A percentile compares a stretch with the other conserved stretches of the same genome.
These are phyloP conservation scores for Aphanomyces euteiches DNA, from an alignment of 352 stramenopile genomes.

Conservation along the genomic window DNA sequence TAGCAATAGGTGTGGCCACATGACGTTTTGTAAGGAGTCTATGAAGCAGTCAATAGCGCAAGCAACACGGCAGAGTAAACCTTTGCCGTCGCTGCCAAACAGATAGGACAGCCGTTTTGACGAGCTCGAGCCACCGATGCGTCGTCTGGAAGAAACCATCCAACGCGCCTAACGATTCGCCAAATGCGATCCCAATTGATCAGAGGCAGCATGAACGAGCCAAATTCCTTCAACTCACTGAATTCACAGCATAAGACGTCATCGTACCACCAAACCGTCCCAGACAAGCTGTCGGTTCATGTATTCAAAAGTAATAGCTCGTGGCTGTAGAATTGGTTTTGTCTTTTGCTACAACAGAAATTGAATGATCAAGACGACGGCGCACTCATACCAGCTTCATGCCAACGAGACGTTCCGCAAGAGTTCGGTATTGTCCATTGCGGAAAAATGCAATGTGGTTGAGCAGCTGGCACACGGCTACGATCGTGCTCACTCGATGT, in stretches of 20 bases:
- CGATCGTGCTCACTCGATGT: slow-evolving; percentile 71
- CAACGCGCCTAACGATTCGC: background rate
- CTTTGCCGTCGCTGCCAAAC: slow-evolving; percentile 52
- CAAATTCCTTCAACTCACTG: slow-evolving; percentile 53
- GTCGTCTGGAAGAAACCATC: background rate
- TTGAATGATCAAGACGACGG: too few species aligned
- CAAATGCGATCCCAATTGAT: slow-evolving; percentile 59
- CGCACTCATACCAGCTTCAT: slow-evolving; percentile 55
- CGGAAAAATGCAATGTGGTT: slow-evolving; percentile 73
- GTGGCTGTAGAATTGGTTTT: slow-evolving; percentile 34
- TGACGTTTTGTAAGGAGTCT: slow-evolving; percentile 85
- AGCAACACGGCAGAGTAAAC: slow-evolving; percentile 24
- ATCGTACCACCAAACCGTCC: slow-evolving; percentile 70
- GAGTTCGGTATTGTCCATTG: slow-evolving; percentile 65
- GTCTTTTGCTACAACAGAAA: background rate
- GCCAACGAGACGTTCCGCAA: slow-evolving; percentile 62
- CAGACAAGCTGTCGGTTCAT: slow-evolving; percentile 83
- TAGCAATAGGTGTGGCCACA: slow-evolving; percentile 86
- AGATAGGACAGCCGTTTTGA: slow-evolving; percentile 54
- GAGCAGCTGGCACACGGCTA: slow-evolving; percentile 58
- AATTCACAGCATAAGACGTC: background rate
- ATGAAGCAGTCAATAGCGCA: background rate
- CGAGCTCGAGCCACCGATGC: background rate
- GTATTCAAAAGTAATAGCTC: slow-evolving; percentile 83
- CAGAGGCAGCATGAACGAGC: slow-evolving; percentile 67